phyloP scores from a whole-genome alignment of 345 rosid genomes.

The Viola odorata region DNA sequence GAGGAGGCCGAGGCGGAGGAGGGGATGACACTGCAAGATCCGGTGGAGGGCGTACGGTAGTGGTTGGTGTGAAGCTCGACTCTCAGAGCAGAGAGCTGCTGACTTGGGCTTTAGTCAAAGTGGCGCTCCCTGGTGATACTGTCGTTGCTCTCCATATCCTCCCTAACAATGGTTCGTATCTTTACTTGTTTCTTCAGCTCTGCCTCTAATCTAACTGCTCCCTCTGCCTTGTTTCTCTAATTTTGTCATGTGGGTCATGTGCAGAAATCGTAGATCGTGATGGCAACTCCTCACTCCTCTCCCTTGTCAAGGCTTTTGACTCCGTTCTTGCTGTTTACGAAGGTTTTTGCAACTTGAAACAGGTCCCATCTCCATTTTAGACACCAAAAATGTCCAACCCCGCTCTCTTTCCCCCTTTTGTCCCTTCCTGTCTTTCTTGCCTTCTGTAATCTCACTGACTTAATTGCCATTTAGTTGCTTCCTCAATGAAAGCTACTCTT shows the following conservation, averaged over 20 bases:
- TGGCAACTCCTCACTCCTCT: conserved; percentile 27
- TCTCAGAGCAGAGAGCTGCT: conserved; percentile 22
- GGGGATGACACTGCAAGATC: conserved; percentile 21
- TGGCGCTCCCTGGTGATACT: conserved; percentile 23
- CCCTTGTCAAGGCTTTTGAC: conserved; percentile 32
- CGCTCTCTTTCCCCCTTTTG: no score
- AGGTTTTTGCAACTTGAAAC: conserved; percentile 35
- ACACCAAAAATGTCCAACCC: no score
- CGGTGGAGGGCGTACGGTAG: conserved; percentile 30
- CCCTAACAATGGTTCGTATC: conserved; percentile 19
- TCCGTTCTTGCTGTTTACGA: conserved; percentile 30
- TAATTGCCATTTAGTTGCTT: no score
- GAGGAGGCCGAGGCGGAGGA: conserved; percentile 35
- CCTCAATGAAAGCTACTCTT: no score
- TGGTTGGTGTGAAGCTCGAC: conserved; percentile 29
- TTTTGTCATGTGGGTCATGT: conserved; percentile 10
- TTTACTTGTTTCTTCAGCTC: not conserved
- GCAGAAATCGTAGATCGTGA: conserved; percentile 26
- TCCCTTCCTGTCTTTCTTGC: no score
- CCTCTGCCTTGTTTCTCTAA: conserved; percentile 8
- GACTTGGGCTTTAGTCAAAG: conserved; percentile 35
- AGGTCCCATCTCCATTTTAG: conserved; percentile 12
- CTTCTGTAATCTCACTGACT: no score
- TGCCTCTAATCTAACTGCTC: not conserved
- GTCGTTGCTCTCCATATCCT: conserved; percentile 32